phyloP scores from a whole-genome alignment of 2,329 filamentous ascomycete species.

The Gnomoniopsis sp. region DNA sequence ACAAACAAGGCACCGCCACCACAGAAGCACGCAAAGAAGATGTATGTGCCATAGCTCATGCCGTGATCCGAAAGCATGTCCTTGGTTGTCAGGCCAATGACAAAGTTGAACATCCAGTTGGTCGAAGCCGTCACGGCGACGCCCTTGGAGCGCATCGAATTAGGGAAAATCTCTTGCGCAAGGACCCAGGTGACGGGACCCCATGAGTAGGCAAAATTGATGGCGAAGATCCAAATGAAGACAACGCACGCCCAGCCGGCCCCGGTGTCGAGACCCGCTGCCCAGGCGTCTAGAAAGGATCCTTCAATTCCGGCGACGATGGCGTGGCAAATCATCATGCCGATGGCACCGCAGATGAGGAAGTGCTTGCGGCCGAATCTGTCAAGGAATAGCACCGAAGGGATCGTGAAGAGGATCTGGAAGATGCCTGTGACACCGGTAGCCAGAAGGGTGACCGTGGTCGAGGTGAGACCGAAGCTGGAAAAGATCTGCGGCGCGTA shows the following conservation, averaged over 20 bases:
- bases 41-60: constrained; percentile 29
- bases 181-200: constrained; percentile 30
- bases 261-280: neutral
- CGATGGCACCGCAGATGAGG: constrained; percentile 16
- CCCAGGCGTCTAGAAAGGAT: constrained; percentile 11
- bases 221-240: constrained; percentile 21
- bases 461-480: constrained; percentile 16
- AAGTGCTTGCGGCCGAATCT: constrained; percentile 18
- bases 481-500: constrained; percentile 22
- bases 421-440: constrained; percentile 19
- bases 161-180: constrained; percentile 25
- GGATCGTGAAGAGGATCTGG: constrained; percentile 17
- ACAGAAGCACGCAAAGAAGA: constrained; percentile 40
- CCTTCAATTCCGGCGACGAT: constrained; percentile 18
- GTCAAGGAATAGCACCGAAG: constrained; percentile 17
- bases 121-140: constrained; percentile 22
- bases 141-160: constrained; percentile 22
- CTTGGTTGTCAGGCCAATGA: constrained; percentile 18
- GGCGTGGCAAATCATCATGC: constrained; percentile 18
- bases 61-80: constrained; percentile 17
- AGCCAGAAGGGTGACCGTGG: constrained; percentile 14
- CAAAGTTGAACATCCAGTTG: constrained; percentile 26
- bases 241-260: constrained; percentile 17
- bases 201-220: constrained; percentile 35
- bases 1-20: constrained; percentile 26